phyloP scores from a whole-genome alignment of 2,329 filamentous ascomycete genomes.

The Conoideocrella luteorostrata region DNA sequence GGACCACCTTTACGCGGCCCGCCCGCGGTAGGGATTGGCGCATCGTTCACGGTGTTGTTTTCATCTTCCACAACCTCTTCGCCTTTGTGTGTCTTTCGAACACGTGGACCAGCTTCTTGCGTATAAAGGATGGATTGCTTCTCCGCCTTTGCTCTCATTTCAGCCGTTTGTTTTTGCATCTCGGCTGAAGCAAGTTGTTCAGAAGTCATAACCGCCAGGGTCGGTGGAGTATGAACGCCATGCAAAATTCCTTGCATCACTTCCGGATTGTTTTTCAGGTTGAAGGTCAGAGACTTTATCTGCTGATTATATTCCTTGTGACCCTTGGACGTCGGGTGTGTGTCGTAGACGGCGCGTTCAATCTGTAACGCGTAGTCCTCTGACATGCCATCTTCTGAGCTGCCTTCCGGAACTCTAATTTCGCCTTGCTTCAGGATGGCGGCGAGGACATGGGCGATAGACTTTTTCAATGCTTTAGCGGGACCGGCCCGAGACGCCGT shows the following conservation, averaged over 20 bases:
- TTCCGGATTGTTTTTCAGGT: conserved; percentile 81
- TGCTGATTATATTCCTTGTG: conserved; percentile 52
- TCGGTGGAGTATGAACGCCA: conserved; percentile 63
- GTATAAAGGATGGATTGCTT: conserved; percentile 81
- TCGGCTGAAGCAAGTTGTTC: conserved; percentile 92
- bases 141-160: conserved; percentile 70
- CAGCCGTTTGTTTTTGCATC: conserved; percentile 68
- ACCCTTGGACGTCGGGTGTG: conserved; percentile 39
- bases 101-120: conserved; percentile 62
- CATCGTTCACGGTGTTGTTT: conserved; percentile 35
- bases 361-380: conserved; percentile 71
- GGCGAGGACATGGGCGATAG: conserved; percentile 60
- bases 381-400: conserved; percentile 57
- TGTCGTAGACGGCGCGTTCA: conserved; percentile 62
- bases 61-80: conserved; percentile 85
- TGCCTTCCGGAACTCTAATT: conserved; percentile 56
- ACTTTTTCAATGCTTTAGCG: conserved; percentile 64
- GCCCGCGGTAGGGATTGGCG: conserved; percentile 22
- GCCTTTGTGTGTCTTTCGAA: conserved; percentile 89
- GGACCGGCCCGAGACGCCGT: conserved; percentile 59
- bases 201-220: conserved; percentile 78
- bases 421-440: conserved; percentile 59
- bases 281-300: conserved; percentile 72
- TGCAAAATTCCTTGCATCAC: conserved; percentile 71
- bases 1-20: conserved; percentile 12